These are phyloP conservation scores for Scenedesmus sp. DNA, from an alignment of 163 green algal genomes.

Conservation along the genomic window DNA sequence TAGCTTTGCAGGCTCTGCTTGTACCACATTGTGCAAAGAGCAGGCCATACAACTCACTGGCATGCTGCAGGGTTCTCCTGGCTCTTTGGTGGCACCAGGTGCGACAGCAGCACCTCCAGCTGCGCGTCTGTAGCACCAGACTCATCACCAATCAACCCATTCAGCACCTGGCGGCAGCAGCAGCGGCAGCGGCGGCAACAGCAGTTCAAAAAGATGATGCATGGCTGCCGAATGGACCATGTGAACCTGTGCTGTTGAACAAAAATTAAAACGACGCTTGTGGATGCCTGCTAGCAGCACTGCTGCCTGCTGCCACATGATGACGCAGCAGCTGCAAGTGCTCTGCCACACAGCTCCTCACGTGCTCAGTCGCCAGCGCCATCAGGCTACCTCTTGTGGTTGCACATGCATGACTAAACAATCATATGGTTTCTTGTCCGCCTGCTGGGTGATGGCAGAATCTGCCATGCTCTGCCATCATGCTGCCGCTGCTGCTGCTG, in stretches of 20 bases:
- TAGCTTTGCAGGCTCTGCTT: not conserved
- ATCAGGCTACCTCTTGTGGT: not conserved
- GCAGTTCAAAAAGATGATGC: not conserved
- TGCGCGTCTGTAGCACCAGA: conserved; percentile 52
- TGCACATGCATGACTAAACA: not conserved
- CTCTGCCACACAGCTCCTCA: not conserved
- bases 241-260: not conserved
- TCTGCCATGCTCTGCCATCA: not conserved
- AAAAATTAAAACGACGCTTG: not conserved
- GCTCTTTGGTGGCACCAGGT: conserved; percentile 58
- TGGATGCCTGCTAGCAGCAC: not conserved
- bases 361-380: not conserved
- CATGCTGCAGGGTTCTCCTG: conserved; percentile 52
- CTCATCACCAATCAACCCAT: conserved; percentile 68
- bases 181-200: not conserved
- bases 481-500: not conserved
- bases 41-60: conserved; percentile 43
- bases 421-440: not conserved
- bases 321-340: not conserved
- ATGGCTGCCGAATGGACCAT: not conserved
- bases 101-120: conserved; percentile 69
- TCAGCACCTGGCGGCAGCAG: conserved; percentile 34
- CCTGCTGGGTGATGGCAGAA: not conserved
- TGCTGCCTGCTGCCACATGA: not conserved
- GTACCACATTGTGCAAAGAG: not conserved